Conservation (phyloP, 1,139 yeast species). For the Candida mesenterica region DNA sequence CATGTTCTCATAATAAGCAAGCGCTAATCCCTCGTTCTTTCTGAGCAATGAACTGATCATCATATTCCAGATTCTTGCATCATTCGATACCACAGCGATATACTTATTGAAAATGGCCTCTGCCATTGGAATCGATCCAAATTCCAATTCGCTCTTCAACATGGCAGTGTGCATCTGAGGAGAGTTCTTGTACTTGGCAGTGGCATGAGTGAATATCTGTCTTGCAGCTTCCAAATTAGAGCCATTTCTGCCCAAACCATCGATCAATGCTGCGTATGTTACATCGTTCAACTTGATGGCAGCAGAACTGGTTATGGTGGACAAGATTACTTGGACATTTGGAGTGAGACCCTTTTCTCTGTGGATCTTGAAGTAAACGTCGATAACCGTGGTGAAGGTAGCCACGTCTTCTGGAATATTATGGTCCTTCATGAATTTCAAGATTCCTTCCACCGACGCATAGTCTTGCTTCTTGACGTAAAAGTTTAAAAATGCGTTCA, state of each 20-base stretch:
- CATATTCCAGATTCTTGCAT: conserved; percentile 57
- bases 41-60: conserved; percentile 51
- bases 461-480: conserved; percentile 33
- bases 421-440: conserved; percentile 35
- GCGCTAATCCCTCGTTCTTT: conserved; percentile 39
- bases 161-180: conserved; percentile 53
- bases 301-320: conserved; percentile 40
- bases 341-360: conserved; percentile 47
- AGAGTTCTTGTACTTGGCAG: conserved; percentile 35
- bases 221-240: conserved; percentile 54
- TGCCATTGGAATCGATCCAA: conserved; percentile 51
- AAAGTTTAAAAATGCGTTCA: conserved; percentile 37
- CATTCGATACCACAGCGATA: conserved; percentile 26
- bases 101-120: conserved; percentile 47
- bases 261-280: conserved; percentile 55
- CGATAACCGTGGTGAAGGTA: conserved; percentile 64
- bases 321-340: conserved; percentile 36
- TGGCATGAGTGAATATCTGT: conserved; percentile 39
- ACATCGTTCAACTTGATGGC: conserved; percentile 45
- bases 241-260: conserved; percentile 52
- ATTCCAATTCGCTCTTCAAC: conserved; percentile 54
- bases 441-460: conserved; percentile 39
- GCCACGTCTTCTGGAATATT: conserved; percentile 60
- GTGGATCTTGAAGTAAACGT: conserved; percentile 51
- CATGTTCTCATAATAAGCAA: conserved; percentile 35